These are phyloP conservation scores for Cymodocea nodosa DNA, from an alignment of 116 monocot species.

Conservation along the genomic window DNA sequence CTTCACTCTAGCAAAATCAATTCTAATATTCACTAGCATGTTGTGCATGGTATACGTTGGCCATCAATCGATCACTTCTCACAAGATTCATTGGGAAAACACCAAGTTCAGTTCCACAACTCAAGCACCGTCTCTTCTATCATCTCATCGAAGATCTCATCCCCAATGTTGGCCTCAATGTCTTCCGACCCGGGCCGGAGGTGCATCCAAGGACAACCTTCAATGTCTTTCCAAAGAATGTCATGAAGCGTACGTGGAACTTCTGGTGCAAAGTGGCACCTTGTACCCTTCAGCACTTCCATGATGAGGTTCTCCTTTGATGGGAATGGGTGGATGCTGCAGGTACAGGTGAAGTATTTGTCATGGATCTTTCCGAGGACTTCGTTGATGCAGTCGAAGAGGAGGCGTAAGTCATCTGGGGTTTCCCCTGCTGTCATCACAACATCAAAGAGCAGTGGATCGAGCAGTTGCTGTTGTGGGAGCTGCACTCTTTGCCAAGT, in stretches of 20 bases:
- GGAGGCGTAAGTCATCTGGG: constrained; percentile 35
- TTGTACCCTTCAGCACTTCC: constrained; percentile 35
- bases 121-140: constrained; percentile 38
- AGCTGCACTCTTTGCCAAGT: constrained; percentile 21
- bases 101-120: constrained; percentile 2
- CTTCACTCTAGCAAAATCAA: too few species aligned
- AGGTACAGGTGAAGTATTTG: constrained; percentile 17
- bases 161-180: constrained; percentile 25
- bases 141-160: constrained; percentile 40
- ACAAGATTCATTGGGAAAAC: background rate
- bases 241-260: constrained; percentile 28
- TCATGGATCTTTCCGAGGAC: constrained; percentile 36
- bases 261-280: constrained; percentile 9
- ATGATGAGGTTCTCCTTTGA: constrained; percentile 18
- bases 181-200: constrained; percentile 21
- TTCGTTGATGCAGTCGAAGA: constrained; percentile 61
- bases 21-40: too few species aligned
- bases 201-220: constrained; percentile 32
- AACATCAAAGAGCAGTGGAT: constrained; percentile 26
- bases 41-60: too few species aligned
- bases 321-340: constrained; percentile 12
- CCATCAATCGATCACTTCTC: too few species aligned
- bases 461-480: constrained; percentile 21
- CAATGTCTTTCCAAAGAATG: constrained; percentile 28
- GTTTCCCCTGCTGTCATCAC: constrained; percentile 10